Evolutionary conservation across 2,329 filamentous ascomycete genomes (phyloP).

Genomic region (Didymella pinodella): DNA sequence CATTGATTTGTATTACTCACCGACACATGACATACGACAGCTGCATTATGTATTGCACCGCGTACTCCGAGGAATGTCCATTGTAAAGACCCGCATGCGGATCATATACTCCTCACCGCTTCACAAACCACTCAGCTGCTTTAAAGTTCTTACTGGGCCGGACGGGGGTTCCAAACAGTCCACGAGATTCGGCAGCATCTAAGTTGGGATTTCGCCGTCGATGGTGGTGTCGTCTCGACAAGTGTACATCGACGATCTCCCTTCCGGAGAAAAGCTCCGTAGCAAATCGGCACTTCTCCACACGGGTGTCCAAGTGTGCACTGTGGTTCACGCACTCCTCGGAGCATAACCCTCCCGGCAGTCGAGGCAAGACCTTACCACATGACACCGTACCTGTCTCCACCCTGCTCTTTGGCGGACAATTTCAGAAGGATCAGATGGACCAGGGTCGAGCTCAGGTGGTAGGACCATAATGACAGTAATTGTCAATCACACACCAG

Average conservation of each 20-base stretch:
- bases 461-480: background rate
- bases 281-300: background rate
- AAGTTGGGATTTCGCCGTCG: background rate
- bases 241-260: background rate
- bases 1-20: background rate
- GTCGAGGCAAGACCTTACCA: background rate
- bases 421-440: background rate
- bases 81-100: background rate
- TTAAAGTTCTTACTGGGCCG: background rate
- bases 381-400: constrained; percentile 1
- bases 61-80: background rate
- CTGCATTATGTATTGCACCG: background rate
- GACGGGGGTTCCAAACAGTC: background rate
- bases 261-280: background rate
- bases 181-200: background rate
- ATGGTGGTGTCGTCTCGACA: background rate
- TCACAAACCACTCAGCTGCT: background rate
- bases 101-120: background rate
- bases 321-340: constrained; percentile 2
- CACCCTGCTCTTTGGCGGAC: background rate
- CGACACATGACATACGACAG: background rate
- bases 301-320: background rate
- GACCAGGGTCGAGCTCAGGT: background rate
- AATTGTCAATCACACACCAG: background rate
- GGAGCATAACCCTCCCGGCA: background rate